Base-by-base conservation (phyloP, 177 flowering plant genomes). In the Telopea speciosissima region DNA sequence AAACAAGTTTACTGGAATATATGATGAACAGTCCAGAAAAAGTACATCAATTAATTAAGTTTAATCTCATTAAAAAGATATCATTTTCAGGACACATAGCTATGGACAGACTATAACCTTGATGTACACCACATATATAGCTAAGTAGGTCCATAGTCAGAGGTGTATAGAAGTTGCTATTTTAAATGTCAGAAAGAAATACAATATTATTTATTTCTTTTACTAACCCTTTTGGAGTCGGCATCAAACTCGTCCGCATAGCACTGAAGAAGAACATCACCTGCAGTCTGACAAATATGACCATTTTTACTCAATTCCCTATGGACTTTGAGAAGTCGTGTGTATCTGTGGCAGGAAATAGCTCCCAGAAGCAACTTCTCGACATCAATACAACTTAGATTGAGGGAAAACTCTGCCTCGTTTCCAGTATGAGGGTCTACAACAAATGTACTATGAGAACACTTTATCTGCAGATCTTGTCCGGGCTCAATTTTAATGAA, bases 401-500 rank as follows among this genome's bases (percentile, higher is more conserved):
- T 84, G 67, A 96, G 90, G 54, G 81, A 82, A 73, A 96, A 79
- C 45, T 91, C 92, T 22, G 98, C 96, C 80, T 96, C 97, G 79
- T 84, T 91, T 63, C 89, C 90, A 64, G 91, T 89, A 66, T 72
- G 70, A 54, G 97, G 98, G 76, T 96, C 98, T 68, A 96, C 76
- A 56, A 91, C 86, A 84, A 93, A 93, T 75, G 93, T 74, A 77
- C 93, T 88, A 76, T 93, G 98, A 64, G 79, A 52, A 80, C 96
- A 93, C 77, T 82, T 89, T 64, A 96, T 90, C 71, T 86, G 93
- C 74, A 89, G 76, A 78, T 93, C 96, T 56, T 85, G 82, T 69
- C 97, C 96, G 10, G 97, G 97, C 77, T 96, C 98, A 84, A 96
- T 85, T 79, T 87, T 93, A 64, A 96, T 74, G 76, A 77, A 90